Evolutionary conservation across 495 filamentous ascomycete species (phyloP), one percentile per base, ranked within the genome.

Genomic region (Aspergillus ellipticus): DNA sequence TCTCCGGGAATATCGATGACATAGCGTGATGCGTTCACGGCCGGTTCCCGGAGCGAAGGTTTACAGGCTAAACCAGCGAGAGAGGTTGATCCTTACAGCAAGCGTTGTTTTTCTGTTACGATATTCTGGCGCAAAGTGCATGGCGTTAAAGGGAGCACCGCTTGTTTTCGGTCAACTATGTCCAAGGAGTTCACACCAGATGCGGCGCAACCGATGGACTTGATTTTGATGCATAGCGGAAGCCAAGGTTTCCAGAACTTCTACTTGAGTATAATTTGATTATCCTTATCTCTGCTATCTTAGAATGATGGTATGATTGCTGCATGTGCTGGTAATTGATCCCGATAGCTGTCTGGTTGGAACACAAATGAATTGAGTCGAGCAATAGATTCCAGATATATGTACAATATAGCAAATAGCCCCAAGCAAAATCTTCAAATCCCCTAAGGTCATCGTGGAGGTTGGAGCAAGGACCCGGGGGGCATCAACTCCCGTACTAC

Each of bases 111-210:
- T 35, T 55, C 19, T 26, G 35, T 39, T 39, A 39, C n/a, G n/a
- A 39, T 39, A 48, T 58, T 26, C 22, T 37, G 58, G 53, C 51
- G 58, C 59, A 57, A 51, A 49, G 41, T 39, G 54, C 21, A 54
- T 43, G 69, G 70, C 65, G 68, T 73, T 67, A 10, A 26, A 54
- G 48, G 54, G 84, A 78, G 49, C 64, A 76, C 55, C n/a, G 42
- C 53, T 17, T 41, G 33, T 51, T 55, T 54, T 42, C 26, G 37
- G 26, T 55, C 42, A 31, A 21, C 21, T 41, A 39, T 53, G 22
- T 22, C 45, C 46, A 29, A 49, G 31, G 33, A 13, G 48, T 53
- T 45, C 17, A 43, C 20, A 9, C 24, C 22, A 24, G 19, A 35
- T 48, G 26, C 16, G 24, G 35, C 45, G 20, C 48, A 43, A 13